Percentiles rank a stretch among this genome's conserved stretches.
phyloP scores from a whole-genome alignment of 2,329 filamentous ascomycete genomes.

The Alternaria panax region DNA sequence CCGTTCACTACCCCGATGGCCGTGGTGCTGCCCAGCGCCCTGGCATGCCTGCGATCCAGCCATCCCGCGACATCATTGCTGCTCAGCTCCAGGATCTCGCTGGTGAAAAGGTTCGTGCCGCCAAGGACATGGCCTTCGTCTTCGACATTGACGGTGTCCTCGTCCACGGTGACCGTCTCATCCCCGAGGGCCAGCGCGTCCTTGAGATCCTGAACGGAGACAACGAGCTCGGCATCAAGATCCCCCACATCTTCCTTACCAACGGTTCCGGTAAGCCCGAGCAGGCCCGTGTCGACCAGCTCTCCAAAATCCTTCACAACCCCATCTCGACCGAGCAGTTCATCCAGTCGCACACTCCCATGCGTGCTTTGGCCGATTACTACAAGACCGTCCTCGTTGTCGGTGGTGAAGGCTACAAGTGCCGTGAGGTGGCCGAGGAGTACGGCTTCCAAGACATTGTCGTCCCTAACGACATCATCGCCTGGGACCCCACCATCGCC shows the following conservation, averaged over 20 bases:
- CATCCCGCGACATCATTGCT: conserved; percentile 72
- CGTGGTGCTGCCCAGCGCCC: conserved; percentile 59
- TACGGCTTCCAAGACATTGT: conserved; percentile 79
- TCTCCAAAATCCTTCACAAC: conserved; percentile 70
- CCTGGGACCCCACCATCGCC: conserved; percentile 72
- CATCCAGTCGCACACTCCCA: conserved; percentile 79
- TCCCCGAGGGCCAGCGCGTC: conserved; percentile 70
- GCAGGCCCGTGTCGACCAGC: conserved; percentile 68
- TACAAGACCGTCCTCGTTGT: conserved; percentile 79
- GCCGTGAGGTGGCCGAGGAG: conserved; percentile 74
- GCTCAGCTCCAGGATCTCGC: conserved; percentile 74
- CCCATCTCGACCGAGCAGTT: conserved; percentile 75
- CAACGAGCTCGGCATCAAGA: conserved; percentile 80
- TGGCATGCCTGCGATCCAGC: conserved; percentile 66
- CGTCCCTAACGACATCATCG: conserved; percentile 76
- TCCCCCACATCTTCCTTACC: conserved; percentile 76
- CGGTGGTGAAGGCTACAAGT: conserved; percentile 77
- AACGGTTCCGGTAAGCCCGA: conserved; percentile 79
- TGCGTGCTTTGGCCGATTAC: conserved; percentile 78
- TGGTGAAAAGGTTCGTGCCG: conserved; percentile 69
- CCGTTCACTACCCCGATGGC: conserved; percentile 60
- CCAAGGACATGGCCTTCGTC: conserved; percentile 82
- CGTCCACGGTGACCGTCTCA: conserved; percentile 74
- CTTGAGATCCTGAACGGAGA: conserved; percentile 77
- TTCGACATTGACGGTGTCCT: conserved; percentile 81